Evolutionary conservation across 306 rosid species (phyloP), one percentile per base, ranked within the genome.

Genomic region (Biancaea sappan): DNA sequence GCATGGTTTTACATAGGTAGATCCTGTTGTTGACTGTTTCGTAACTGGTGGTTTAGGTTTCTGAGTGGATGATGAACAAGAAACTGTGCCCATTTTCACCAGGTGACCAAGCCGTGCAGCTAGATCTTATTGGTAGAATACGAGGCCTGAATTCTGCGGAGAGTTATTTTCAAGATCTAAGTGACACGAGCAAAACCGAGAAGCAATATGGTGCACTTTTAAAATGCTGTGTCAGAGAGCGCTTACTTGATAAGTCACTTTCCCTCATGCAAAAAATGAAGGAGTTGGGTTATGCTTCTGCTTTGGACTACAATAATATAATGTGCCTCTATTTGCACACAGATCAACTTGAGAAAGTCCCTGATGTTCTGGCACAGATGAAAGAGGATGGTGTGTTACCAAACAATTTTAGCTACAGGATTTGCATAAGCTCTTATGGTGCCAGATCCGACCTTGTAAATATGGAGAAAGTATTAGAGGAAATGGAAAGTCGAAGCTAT

Each of bases 11-110:
- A 6, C 31, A 28, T 67, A 44, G 1, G 9, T 28, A 46, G 43
- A 28, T 67, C 72, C 13, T 16, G 29, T 67, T 59, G 34, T 64
- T 61, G n/a, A 62, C 10, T 62, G 68, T 19, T 62, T n/a, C 9
- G 41, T 18, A 9, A 35, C 37, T 37, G 48, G 43, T 62, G 18
- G 18, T 14, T 79, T 25, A 90, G 94, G 88, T 89, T 78, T 91
- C 97, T 28, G 92, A 91, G 67, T 89, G 92, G 94, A 77, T 85
- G 89, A 84, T 73, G 61, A 61, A 88, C 84, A 84, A 80, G 73
- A 84, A 79, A 35, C 46, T 79, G 6, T 82, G 73, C 26, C 46
- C 82, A 71, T 56, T 79, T 73, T 78, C 84, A 53, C 32, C 86
- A 12, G 43, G 77, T 56, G 91, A 87, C 77, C 59, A 29, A 66